Base-by-base conservation (phyloP, 2,329 filamentous ascomycete species). In the Trichoderma arundinaceum region DNA sequence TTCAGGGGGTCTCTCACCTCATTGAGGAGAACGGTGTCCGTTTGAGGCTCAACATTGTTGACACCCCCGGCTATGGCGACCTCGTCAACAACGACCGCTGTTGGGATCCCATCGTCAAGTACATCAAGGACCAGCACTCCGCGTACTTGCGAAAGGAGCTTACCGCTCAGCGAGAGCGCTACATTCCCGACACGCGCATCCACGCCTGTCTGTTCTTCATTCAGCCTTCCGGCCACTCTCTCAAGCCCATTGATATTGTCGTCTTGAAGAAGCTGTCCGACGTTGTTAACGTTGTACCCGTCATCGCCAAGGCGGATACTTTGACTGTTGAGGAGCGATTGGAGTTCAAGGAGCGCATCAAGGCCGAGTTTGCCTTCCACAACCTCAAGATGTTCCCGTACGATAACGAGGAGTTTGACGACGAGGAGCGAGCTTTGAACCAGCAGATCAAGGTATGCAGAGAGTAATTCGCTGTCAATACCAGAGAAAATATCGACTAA, bases 311-410 rank as follows among this genome's bases (percentile, higher is more conserved):
- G 87, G 91, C 95, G 66, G 95, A 99, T 79, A 95, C 93, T 61
- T 84, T 99, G 76, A 99, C 95, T 13, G 85, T 97, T 39, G 94
- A 99, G 81, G 95, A 99, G 87, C 90, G 95, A 73, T 88, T 89
- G 77, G 92, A 90, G 57, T 99, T 99, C 89, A 99, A 99, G 88
- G 92, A 97, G 84, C 88, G 91, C 79, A 99, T 99, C 85, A 97
- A 97, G 91, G 95, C 98, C 86, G 95, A 99, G 81, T 99, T 99
- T 79, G 85, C 92, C 66, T 99, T 99, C 90, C 95, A 99, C 88
- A 98, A 98, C 86, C 88, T 99, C 76, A 94, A 97, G 86, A 99
- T 99, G 95, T 99, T 96, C 86, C 95, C 95, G 68, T 99, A 99
- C 80, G 95, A 99, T 80, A 98, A 97, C 78, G 95, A 99, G 75